Base-by-base conservation (phyloP, 2,329 filamentous ascomycete species). In the Aspergillus pseudonomiae region DNA sequence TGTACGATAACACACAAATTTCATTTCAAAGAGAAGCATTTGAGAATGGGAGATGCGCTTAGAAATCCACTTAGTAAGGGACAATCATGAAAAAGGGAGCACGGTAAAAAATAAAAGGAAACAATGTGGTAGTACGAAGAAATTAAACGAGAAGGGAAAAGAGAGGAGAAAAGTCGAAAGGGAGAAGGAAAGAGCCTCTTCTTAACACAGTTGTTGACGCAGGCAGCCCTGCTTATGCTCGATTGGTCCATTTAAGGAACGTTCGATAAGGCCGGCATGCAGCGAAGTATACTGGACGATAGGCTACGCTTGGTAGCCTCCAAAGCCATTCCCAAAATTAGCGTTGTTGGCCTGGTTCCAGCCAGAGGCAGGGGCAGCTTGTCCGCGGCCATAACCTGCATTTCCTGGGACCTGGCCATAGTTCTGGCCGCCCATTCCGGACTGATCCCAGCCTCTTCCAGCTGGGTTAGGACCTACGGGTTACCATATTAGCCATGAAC, bases 371-470 rank as follows among this genome's bases (percentile, higher is more conserved):
- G 84, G 82, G 61, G 82, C 79, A 67, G 84, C 84, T 67, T 84
- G 84, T 68, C 91, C 92, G 75, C 93, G 92, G 67, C 92, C 92
- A 75, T 93, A 97, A 65, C 92, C 92, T 71, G 91, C 91, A 75
- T 90, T 95, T 70, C 82, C 83, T 86, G 90, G 67, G 84, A 89
- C 73, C 85, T 90, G 80, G 63, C 84, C 85, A 73, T 89, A 93
- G 75, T 77, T 78, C 68, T 82, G 80, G 54, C 74, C 78, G 60
- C 77, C 75, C 73, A 83, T 82, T 48, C 74, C 78, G 48, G 78
- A 76, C 77, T 91, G 79, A 68, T 81, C 79, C 78, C 79, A 81
- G 68, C 79, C 80, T 70, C 80, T 90, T 71, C 85, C 88, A 73
- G 85, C 86, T 68, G 82, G 82, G 76, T 83, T 85, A 66, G 83